A percentile compares a stretch with the other conserved stretches of the same genome.
These are phyloP conservation scores for Quercus lobata DNA, from an alignment of 331 rosid genomes.

Conservation along the genomic window DNA sequence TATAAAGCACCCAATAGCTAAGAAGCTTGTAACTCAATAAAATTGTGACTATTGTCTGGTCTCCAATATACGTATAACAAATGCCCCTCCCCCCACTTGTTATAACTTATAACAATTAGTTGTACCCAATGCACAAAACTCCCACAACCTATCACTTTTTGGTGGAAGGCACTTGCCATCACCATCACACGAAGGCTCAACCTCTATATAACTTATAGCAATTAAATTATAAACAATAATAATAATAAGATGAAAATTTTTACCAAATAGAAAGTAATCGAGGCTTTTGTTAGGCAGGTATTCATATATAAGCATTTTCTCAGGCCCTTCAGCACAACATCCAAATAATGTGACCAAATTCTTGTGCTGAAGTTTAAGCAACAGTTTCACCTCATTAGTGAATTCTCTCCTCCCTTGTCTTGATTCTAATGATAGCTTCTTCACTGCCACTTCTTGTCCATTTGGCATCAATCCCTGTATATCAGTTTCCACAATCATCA, in stretches of 20 bases:
- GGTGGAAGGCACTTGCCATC: no score
- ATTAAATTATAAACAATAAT: no score
- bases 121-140: no score
- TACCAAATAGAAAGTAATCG: conserved; percentile 78
- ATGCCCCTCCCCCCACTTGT: no score
- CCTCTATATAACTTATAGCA: no score
- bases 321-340: conserved; percentile 88
- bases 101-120: no score
- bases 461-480: conserved; percentile 84
- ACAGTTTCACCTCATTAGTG: conserved; percentile 74
- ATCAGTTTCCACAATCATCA: neutral
- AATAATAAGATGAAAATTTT: neutral
- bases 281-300: conserved; percentile 87
- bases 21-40: no score
- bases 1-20: neutral
- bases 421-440: conserved; percentile 72
- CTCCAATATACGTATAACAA: no score
- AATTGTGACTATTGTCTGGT: no score
- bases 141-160: no score
- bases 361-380: conserved; percentile 77
- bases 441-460: conserved; percentile 82
- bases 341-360: conserved; percentile 77
- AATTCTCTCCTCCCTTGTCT: conserved; percentile 82
- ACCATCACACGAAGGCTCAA: no score
- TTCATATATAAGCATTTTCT: conserved; percentile 93